Percentiles rank a stretch among this genome's conserved stretches.
These are phyloP conservation scores for Paraglomus occultum DNA, from an alignment of 192 early-diverging fungal genomes.

Conservation along the genomic window DNA sequence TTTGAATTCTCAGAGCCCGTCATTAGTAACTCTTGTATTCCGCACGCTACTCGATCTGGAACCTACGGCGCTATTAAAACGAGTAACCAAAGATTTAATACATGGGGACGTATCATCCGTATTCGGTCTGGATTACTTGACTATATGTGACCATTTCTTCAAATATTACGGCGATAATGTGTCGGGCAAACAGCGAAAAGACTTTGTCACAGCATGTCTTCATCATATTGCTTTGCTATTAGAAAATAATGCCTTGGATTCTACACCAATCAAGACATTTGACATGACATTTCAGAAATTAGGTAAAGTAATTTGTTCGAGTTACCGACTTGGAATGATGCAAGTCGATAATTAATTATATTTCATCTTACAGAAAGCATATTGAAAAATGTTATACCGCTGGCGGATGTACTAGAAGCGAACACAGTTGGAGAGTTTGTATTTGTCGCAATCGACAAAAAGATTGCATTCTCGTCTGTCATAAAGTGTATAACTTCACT, in stretches of 20 bases:
- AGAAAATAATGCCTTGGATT: conserved; percentile 23
- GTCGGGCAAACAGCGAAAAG: background rate
- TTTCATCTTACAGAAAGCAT: conserved; percentile 2
- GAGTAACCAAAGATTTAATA: background rate
- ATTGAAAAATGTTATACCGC: conserved; percentile 14
- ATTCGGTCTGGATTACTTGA: conserved; percentile 28
- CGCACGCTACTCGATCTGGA: conserved; percentile 4
- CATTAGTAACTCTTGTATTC: background rate
- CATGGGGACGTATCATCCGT: background rate
- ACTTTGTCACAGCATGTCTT: conserved; percentile 22
- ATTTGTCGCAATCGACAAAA: conserved; percentile 38
- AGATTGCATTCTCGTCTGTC: conserved; percentile 40
- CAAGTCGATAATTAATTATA: background rate
- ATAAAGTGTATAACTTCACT: conserved; percentile 42
- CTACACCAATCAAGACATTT: background rate
- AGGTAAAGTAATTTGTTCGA: conserved; percentile 10
- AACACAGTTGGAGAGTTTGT: conserved; percentile 43
- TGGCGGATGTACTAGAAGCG: conserved; percentile 24
- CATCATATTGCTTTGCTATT: conserved; percentile 23
- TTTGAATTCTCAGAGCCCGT: background rate
- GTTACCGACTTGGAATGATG: background rate
- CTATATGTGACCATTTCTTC: conserved; percentile 20
- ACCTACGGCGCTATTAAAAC: background rate
- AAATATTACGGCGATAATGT: background rate
- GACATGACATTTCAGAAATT: conserved; percentile 11